Evolutionary conservation across 108 stramenopile genomes (phyloP).

Genomic region (Licmophora abbreviata): DNA sequence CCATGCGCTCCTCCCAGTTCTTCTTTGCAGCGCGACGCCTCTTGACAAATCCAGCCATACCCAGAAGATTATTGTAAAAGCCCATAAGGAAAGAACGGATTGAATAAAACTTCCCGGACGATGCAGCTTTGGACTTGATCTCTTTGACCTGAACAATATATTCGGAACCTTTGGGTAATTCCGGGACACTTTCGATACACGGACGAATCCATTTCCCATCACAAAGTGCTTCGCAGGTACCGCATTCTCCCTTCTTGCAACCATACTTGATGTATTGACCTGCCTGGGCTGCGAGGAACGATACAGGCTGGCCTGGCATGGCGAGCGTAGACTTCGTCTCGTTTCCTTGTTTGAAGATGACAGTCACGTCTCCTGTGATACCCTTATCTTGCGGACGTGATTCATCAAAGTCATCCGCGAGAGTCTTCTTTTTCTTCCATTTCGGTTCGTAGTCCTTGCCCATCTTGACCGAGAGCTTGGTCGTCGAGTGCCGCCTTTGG

Average conservation of each 20-base stretch:
- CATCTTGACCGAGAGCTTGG: background rate
- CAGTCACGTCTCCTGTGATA: constrained; percentile 56
- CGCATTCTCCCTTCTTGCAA: constrained; percentile 91
- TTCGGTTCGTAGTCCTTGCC: constrained; percentile 59
- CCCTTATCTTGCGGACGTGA: constrained; percentile 60
- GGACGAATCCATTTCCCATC: constrained; percentile 82
- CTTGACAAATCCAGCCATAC: constrained; percentile 81
- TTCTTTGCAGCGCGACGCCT: constrained; percentile 49
- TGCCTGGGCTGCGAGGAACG: constrained; percentile 78
- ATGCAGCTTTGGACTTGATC: constrained; percentile 40
- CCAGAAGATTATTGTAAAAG: constrained; percentile 78
- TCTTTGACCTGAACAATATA: constrained; percentile 56
- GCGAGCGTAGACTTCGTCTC: constrained; percentile 57
- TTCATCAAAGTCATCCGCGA: constrained; percentile 36
- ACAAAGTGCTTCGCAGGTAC: constrained; percentile 75
- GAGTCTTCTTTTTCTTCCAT: constrained; percentile 78
- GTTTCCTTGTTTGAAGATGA: constrained; percentile 75
- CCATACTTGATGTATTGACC: constrained; percentile 88
- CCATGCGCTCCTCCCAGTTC: constrained; percentile 67
- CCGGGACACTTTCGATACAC: constrained; percentile 60
- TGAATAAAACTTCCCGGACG: constrained; percentile 67
- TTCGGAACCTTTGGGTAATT: constrained; percentile 17
- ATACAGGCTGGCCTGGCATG: constrained; percentile 62
- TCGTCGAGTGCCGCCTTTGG: background rate
- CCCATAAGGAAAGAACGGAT: constrained; percentile 67